Base-by-base conservation (phyloP, 306 rosid genomes). In the Vigna reflexopilosa region DNA sequence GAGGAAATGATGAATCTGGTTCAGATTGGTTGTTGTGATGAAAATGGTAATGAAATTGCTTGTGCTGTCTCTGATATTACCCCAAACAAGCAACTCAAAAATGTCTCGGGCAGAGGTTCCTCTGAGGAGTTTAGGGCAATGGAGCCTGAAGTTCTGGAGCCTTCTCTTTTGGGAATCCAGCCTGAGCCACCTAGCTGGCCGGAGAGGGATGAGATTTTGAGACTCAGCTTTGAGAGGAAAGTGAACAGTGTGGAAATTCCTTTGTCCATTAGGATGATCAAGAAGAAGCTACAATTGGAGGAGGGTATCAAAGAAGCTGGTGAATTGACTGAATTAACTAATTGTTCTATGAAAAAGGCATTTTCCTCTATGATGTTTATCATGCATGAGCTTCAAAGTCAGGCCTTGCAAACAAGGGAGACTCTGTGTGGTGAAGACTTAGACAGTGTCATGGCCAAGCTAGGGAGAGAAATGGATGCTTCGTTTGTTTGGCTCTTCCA, bases 401-500 rank as follows among this genome's bases (percentile, higher is more conserved):
- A 86, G 63, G 89, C 97, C 7, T 68, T 91, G 77, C 78, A 88
- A 65, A 65, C 88, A 2, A 90, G 85, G 82, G 93, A 87, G 71
- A 69, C 49, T 7, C 75, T 87, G 17, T 84, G 77, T 77, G 73
- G 75, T 73, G 97, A 88, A 80, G 90, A 92, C 63, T 84, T 89
- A 62, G 80, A 82, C 50, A 87, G 84, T 68, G 76, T 87, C 13
- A 79, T 89, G 40, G 67, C 79, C 16, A 89, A 85, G 70, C 65
- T 87, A 55, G 75, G 73, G 76, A 86, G 85, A 28, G 97, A 91
- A 17, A 83, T 89, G 85, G 88, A 89, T 71, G 87, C 78, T 52
- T 90, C 98, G 11, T 91, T 90, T 59, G 91, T 88, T 1, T 92
- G 96, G 94, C 59, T 92, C 19, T 94, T 94, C 51, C 94, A 90